These are phyloP conservation scores for Hortiboletus flavorubellus DNA, from an alignment of 768 basidiomycete genomes.

Conservation along the genomic window DNA sequence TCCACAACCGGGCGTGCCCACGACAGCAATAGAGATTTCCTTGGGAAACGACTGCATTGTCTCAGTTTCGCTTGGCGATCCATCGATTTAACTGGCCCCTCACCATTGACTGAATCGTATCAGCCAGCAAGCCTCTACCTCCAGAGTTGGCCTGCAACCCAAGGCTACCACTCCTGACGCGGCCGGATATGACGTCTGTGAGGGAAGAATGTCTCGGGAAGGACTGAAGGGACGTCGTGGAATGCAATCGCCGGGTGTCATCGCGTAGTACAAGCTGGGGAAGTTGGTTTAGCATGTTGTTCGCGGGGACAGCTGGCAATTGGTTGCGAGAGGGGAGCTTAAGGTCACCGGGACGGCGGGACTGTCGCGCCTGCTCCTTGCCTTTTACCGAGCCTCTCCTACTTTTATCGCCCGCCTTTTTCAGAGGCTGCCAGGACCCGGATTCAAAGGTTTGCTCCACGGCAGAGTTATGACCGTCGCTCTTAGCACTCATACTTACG, in stretches of 20 bases:
- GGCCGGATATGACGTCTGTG: conserved; percentile 38
- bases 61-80: conserved; percentile 6
- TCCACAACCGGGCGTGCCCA: conserved; percentile 77
- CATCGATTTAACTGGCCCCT: conserved; percentile 6
- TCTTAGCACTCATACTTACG: conserved; percentile 50
- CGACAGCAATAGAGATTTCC: conserved; percentile 64
- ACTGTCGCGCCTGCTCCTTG: conserved; percentile 40
- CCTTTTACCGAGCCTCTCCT: conserved; percentile 48
- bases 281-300: conserved; percentile 33
- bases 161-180: conserved; percentile 60
- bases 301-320: conserved; percentile 32
- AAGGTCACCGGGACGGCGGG: conserved; percentile 55
- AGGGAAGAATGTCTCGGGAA: conserved; percentile 32
- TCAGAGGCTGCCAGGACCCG: conserved; percentile 48
- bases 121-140: conserved; percentile 16
- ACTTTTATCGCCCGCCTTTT: conserved; percentile 39
- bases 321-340: conserved; percentile 58
- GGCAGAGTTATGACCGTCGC: conserved; percentile 39
- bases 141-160: conserved; percentile 38
- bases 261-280: conserved; percentile 38
- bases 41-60: conserved; percentile 25
- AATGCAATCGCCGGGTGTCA: conserved; percentile 37
- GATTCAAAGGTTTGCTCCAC: conserved; percentile 47
- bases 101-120: conserved; percentile 25
- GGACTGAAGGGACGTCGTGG: conserved; percentile 38